Percentiles rank a stretch among this genome's conserved stretches.
Conservation (phyloP, 2,329 filamentous ascomycete species). For the Penicillium fuscoglaucum region DNA sequence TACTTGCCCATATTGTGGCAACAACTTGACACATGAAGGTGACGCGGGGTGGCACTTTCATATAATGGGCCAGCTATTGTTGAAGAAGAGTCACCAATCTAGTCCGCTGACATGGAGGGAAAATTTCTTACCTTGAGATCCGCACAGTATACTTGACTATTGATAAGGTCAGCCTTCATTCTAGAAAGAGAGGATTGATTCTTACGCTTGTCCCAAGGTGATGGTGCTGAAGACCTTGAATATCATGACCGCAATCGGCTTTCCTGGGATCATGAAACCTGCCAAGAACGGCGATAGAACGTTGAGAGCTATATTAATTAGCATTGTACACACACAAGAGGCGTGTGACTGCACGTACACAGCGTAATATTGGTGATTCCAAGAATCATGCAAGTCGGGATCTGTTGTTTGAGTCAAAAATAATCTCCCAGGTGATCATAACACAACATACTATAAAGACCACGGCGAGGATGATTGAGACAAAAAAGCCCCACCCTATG, state of each 20-base stretch:
- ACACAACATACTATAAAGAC: constrained; percentile 22
- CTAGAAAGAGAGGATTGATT: neutral
- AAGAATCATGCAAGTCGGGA: constrained; percentile 28
- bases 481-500: constrained; percentile 26
- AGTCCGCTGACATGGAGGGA: neutral
- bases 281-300: constrained; percentile 27
- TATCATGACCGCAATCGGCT: constrained; percentile 29
- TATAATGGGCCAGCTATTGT: constrained; percentile 27
- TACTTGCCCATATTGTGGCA: constrained; percentile 48
- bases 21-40: constrained; percentile 53
- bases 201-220: constrained; percentile 29
- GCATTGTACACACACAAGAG: neutral
- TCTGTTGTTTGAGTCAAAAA: constrained; percentile 11
- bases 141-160: constrained; percentile 17
- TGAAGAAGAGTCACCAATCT: neutral
- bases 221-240: constrained; percentile 31
- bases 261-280: constrained; percentile 30
- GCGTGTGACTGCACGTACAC: constrained; percentile 9
- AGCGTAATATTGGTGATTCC: constrained; percentile 25
- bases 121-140: constrained; percentile 17
- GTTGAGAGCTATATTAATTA: constrained; percentile 22
- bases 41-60: constrained; percentile 44
- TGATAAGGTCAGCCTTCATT: neutral
- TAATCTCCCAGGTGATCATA: neutral
- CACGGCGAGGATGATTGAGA: constrained; percentile 21